Base-by-base conservation (phyloP, 2,329 filamentous ascomycete genomes). In the Colletotrichum sp. region DNA sequence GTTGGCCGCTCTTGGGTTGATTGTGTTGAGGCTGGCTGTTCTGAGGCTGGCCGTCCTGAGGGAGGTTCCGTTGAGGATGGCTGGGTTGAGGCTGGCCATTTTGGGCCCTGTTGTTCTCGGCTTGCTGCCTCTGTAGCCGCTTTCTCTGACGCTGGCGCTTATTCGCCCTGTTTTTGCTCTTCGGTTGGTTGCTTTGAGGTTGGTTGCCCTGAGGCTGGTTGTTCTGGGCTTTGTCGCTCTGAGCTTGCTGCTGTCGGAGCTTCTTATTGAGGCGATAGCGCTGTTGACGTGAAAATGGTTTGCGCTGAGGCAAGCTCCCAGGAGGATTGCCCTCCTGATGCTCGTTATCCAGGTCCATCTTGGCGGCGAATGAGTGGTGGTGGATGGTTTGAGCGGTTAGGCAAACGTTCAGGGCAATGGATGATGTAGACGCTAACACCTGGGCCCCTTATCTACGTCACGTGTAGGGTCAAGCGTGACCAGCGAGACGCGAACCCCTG, bases 291-390 rank as follows among this genome's bases (percentile, higher is more conserved):
- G 38, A n/a, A 10, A 48, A 8, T 12, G 16, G 3, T 48, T 48
- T n/a, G 3, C 38, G 38, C 38, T 43, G 5, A 43, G 38, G 38
- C 0, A 43, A 3, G 0, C 8, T 18, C 1, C 1, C 38, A 9
- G 38, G 1, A 10, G 38, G 8, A 43, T 3, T 43, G 38, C 38
- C 38, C 38, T 43, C 38, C 38, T 43, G 38, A 48, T n/a, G 38
- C 38, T 48, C 0, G 38, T 48, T 48, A 12, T 48, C 38, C 3
- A 48, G 38, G 18, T 48, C 18, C 38, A 48, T n/a, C 0, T 3
- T 48, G 18, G 38, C 38, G 18, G 36, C 0, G 3, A 48, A 48
- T 0, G 38, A 48, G 1, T 48, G 38, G 0, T 1, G 38, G 1
- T 38, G 36, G 8, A 48, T 10, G 36, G 36, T 38, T 38, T 38